Evolutionary conservation across 345 rosid genomes (phyloP).

Genomic region (Acer yangbiense): DNA sequence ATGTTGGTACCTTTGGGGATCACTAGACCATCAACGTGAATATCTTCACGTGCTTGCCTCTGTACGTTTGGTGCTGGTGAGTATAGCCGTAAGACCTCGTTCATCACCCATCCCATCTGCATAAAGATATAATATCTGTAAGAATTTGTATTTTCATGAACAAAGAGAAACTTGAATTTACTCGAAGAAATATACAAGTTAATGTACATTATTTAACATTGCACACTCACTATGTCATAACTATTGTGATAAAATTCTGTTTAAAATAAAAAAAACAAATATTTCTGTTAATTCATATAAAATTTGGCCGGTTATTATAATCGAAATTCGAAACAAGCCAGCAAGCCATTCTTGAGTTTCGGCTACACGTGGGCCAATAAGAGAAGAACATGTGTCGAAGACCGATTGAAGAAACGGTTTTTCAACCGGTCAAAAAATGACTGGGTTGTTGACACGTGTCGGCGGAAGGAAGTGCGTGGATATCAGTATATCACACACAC

Average conservation of each 20-base stretch:
- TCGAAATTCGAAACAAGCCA: not conserved
- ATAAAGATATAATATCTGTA: not conserved
- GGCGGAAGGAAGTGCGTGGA: not conserved
- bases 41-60: constrained; percentile 71
- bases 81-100: constrained; percentile 74
- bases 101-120: constrained; percentile 96
- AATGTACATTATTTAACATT: too few species aligned
- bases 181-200: not conserved
- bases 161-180: too few species aligned
- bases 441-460: constrained; percentile 12
- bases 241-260: too few species aligned
- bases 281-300: too few species aligned
- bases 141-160: too few species aligned
- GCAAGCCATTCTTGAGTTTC: not conserved
- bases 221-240: too few species aligned
- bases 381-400: not conserved
- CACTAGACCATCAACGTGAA: constrained; percentile 38
- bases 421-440: not conserved
- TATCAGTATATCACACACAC: too few species aligned
- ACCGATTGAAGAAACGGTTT: not conserved
- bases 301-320: not conserved
- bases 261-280: too few species aligned
- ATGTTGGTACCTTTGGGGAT: constrained; percentile 77
- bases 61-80: constrained; percentile 85
- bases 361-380: not conserved